These are phyloP conservation scores for Glarea lozoyensis DNA, from an alignment of 495 filamentous ascomycete genomes.

Conservation along the genomic window DNA sequence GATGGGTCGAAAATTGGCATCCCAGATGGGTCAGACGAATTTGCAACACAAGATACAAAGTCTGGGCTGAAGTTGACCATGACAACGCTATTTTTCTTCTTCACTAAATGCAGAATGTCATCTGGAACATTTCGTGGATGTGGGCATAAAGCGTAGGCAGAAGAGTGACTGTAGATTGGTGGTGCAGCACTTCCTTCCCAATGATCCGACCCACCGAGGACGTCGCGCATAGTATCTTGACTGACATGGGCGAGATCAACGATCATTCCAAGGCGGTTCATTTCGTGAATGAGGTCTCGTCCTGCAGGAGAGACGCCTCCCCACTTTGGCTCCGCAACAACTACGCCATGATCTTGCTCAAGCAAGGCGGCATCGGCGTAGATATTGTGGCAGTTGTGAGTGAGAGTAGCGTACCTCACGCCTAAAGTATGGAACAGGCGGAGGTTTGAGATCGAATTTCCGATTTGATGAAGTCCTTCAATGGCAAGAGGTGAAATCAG, in stretches of 20 bases:
- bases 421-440: constrained; percentile 67
- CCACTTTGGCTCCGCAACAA: constrained; percentile 42
- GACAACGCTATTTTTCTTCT: constrained; percentile 50
- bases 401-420: constrained; percentile 86
- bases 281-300: constrained; percentile 57
- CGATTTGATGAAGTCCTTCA: constrained; percentile 93
- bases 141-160: constrained; percentile 55
- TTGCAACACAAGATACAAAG: constrained; percentile 62
- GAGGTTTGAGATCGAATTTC: constrained; percentile 71
- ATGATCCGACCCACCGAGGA: constrained; percentile 39
- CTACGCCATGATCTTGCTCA: constrained; percentile 27
- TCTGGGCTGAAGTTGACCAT: constrained; percentile 75
- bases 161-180: constrained; percentile 67
- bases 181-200: constrained; percentile 52
- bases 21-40: constrained; percentile 43
- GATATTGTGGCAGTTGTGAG: constrained; percentile 87
- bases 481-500: constrained; percentile 65
- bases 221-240: constrained; percentile 61
- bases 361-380: constrained; percentile 78
- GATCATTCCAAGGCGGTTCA: constrained; percentile 76
- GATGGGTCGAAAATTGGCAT: constrained; percentile 45
- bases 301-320: constrained; percentile 63
- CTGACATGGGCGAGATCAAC: constrained; percentile 65
- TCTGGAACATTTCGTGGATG: constrained; percentile 69
- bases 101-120: constrained; percentile 55